Percentiles rank a stretch among this genome's conserved stretches.
Conservation (phyloP, 139 green algal genomes). For the Micromonas pusilla region DNA sequence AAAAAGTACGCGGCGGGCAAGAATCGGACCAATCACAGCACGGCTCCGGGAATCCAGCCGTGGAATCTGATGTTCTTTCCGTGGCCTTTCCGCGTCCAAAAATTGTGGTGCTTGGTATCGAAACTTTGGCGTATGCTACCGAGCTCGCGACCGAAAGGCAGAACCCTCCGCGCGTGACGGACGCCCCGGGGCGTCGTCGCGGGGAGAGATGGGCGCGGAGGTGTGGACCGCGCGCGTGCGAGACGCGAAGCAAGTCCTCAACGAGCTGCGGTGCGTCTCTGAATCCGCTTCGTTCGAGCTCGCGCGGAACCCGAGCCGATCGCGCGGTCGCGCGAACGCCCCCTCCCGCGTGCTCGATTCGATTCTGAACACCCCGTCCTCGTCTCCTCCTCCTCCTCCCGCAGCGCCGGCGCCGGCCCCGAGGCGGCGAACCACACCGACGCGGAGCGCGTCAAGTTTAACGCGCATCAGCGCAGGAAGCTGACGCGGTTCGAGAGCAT, state of each 20-base stretch:
- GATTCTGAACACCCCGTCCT: neutral
- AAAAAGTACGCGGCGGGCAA: too few species aligned
- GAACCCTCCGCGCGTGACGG: neutral
- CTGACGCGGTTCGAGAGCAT: neutral
- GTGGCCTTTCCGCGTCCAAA: neutral
- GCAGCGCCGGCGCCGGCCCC: neutral
- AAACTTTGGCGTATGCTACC: neutral
- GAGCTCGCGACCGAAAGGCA: neutral
- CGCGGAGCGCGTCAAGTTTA: neutral
- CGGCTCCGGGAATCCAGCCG: too few species aligned
- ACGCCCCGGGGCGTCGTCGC: neutral
- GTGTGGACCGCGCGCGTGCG: neutral
- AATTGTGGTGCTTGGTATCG: too few species aligned
- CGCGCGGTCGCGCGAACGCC: neutral
- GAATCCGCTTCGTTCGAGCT: neutral
- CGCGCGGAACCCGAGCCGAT: neutral
- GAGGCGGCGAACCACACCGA: neutral
- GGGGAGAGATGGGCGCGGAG: neutral
- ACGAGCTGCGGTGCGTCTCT: neutral
- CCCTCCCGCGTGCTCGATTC: neutral
- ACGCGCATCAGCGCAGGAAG: neutral
- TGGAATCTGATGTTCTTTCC: too few species aligned
- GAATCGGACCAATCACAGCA: too few species aligned
- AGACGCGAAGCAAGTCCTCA: neutral
- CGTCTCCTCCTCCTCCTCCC: too few species aligned